These are phyloP conservation scores for Candida germanica DNA, from an alignment of 805 yeast species.

Conservation along the genomic window DNA sequence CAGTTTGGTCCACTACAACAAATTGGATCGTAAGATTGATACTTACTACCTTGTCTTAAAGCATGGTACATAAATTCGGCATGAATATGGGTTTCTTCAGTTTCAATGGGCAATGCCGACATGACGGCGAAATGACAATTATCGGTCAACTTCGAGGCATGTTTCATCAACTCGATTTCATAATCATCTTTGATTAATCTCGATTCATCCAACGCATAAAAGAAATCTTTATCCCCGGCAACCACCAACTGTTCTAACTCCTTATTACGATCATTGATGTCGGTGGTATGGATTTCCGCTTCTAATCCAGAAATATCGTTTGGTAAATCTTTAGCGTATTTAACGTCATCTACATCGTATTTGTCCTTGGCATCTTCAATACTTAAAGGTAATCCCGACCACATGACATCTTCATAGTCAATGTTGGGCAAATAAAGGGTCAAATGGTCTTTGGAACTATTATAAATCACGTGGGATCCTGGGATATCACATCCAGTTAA, in stretches of 20 bases:
- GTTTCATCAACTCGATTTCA: constrained; percentile 72
- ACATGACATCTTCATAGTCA: constrained; percentile 88
- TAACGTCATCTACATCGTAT: constrained; percentile 82
- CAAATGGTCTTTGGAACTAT: constrained; percentile 50
- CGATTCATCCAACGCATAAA: constrained; percentile 80
- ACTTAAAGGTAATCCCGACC: constrained; percentile 88
- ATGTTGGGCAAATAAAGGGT: constrained; percentile 78
- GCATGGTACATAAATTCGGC: constrained; percentile 96
- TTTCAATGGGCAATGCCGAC: constrained; percentile 87
- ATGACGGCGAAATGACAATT: constrained; percentile 87
- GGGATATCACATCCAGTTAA: constrained; percentile 80
- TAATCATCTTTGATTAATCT: constrained; percentile 79
- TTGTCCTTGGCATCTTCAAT: constrained; percentile 58
- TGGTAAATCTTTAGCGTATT: constrained; percentile 53
- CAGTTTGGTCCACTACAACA: constrained; percentile 93
- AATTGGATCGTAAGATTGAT: constrained; percentile 89
- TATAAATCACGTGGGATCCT: constrained; percentile 67
- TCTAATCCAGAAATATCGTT: constrained; percentile 26
- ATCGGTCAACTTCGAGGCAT: constrained; percentile 83
- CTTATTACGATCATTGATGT: constrained; percentile 45
- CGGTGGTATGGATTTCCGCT: constrained; percentile 48
- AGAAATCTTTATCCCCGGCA: constrained; percentile 46
- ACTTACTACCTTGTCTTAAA: constrained; percentile 87
- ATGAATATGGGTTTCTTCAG: constrained; percentile 86
- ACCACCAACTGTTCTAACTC: constrained; percentile 35